A percentile compares a stretch with the other conserved stretches of the same genome.
Evolutionary conservation across 177 flowering plant genomes (phyloP).

Genomic region (Vitis hybrid): DNA sequence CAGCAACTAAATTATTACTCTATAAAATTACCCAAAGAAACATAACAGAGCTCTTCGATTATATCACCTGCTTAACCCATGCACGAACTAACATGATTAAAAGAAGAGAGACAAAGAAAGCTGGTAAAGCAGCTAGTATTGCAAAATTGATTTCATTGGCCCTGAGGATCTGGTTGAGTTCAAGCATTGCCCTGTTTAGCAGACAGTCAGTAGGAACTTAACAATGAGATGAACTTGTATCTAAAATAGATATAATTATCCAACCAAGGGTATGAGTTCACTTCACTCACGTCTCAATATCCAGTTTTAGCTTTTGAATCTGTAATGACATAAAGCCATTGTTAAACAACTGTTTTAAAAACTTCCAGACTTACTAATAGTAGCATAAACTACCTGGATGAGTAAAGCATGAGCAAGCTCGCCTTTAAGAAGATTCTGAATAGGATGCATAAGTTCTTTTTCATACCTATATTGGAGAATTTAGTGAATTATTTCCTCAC

Average conservation of each 20-base stretch:
- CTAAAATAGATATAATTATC: neutral
- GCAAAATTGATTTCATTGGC: slow-evolving; percentile 99
- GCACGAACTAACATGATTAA: slow-evolving; percentile 68
- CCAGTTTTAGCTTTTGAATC: slow-evolving; percentile 97
- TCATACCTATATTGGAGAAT: slow-evolving; percentile 62
- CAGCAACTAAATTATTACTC: too few relatives aligned
- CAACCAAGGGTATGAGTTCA: neutral
- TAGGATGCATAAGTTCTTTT: slow-evolving; percentile 91
- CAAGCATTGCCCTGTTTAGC: slow-evolving; percentile 91
- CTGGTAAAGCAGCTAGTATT: slow-evolving; percentile 96
- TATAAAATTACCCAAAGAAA: neutral
- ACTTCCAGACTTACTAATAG: neutral
- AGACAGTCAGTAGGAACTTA: slow-evolving; percentile 11
- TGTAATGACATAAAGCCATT: slow-evolving; percentile 34
- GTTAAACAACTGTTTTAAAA: slow-evolving; percentile 9
- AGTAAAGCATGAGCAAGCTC: slow-evolving; percentile 93
- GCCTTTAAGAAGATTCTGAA: slow-evolving; percentile 79
- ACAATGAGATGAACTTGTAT: neutral
- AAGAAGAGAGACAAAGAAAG: slow-evolving; percentile 70
- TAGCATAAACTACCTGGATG: slow-evolving; percentile 65
- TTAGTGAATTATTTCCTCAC: neutral
- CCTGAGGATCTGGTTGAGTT: slow-evolving; percentile 89
- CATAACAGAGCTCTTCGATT: neutral
- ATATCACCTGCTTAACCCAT: slow-evolving; percentile 72
- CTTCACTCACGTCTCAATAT: slow-evolving; percentile 86